These are phyloP conservation scores for Saussurea involucrata DNA, from an alignment of 129 eudicot genomes.

Conservation along the genomic window DNA sequence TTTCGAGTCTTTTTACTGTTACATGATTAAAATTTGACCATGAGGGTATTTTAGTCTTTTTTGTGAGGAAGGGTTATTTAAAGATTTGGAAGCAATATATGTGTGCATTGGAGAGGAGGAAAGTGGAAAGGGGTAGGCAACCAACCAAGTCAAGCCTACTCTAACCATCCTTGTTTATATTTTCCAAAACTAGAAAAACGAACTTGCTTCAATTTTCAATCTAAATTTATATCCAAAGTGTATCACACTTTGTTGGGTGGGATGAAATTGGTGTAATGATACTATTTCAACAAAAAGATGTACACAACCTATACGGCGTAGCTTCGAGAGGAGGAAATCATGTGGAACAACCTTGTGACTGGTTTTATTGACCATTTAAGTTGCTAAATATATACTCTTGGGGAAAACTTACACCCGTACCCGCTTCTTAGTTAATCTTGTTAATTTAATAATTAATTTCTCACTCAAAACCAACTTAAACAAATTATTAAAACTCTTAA, in stretches of 20 bases:
- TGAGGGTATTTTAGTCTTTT: conserved; percentile 9
- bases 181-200: neutral
- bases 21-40: neutral
- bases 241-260: neutral
- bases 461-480: too few relatives aligned
- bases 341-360: too few relatives aligned
- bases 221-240: neutral
- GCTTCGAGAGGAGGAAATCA: too few relatives aligned
- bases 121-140: conserved; percentile 28
- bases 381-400: too few relatives aligned
- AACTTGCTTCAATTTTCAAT: neutral
- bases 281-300: neutral
- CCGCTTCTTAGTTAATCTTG: too few relatives aligned
- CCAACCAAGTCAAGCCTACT: conserved; percentile 48
- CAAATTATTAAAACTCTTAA: too few relatives aligned
- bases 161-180: conserved; percentile 27
- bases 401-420: too few relatives aligned
- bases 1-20: neutral
- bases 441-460: too few relatives aligned
- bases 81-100: neutral
- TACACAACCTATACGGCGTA: neutral
- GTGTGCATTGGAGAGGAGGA: neutral
- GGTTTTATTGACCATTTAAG: too few relatives aligned
- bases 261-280: neutral
- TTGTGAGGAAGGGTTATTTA: neutral